Percentiles rank a stretch among this genome's conserved stretches.
Conservation (phyloP, 116 monocot genomes). For the Trichopus zeylanicus region DNA sequence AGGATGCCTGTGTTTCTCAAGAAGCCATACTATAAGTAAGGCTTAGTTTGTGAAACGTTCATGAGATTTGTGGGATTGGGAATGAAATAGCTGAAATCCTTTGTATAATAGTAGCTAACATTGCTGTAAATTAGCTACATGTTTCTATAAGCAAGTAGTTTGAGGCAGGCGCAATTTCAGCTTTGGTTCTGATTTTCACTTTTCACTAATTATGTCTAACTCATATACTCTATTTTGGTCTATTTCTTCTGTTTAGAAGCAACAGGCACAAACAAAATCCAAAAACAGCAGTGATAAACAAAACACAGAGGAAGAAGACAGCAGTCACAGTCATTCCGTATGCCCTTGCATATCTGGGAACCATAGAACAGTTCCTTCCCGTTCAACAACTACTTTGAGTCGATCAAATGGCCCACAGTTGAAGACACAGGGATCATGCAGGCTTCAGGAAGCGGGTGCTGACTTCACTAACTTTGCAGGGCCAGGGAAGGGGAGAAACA, state of each 20-base stretch:
- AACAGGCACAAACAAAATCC: constrained; percentile 23
- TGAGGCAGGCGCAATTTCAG: too few relatives aligned
- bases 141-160: too few relatives aligned
- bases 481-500: not conserved
- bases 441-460: constrained; percentile 6
- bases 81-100: too few relatives aligned
- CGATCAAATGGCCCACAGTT: constrained; percentile 24
- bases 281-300: constrained; percentile 33
- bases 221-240: not conserved
- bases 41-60: too few relatives aligned
- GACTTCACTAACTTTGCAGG: constrained; percentile 4
- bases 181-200: not conserved
- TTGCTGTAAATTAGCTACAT: too few relatives aligned
- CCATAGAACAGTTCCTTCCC: constrained; percentile 11
- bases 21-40: too few relatives aligned
- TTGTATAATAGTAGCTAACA: too few relatives aligned
- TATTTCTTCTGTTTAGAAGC: constrained; percentile 10
- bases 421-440: constrained; percentile 31
- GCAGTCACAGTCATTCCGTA: not conserved
- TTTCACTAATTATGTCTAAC: not conserved
- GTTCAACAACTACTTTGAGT: constrained; percentile 25
- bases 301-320: constrained; percentile 17
- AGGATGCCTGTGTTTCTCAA: too few relatives aligned
- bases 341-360: not conserved
- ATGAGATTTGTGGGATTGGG: too few relatives aligned